Conservation (phyloP, 1,284 basidiomycete species). For the Ceratobasidium sp. region DNA sequence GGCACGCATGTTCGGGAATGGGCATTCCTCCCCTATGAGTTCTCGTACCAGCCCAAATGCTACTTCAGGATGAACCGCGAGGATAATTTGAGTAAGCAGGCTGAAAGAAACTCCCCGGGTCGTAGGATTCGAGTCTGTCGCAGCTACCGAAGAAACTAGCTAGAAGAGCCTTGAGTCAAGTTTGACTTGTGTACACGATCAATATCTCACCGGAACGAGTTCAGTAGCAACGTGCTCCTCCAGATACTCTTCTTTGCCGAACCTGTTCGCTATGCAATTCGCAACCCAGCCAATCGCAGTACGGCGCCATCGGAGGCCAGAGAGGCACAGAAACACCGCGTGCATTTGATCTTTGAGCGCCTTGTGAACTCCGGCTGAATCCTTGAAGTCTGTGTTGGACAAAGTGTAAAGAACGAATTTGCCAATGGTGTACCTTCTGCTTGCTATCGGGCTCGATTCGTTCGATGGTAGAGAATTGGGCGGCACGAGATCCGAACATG, state of each 20-base stretch:
- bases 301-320: conserved; percentile 3
- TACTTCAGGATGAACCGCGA: conserved; percentile 1
- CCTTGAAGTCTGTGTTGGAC: not conserved
- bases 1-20: conserved; percentile 27
- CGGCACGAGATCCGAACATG: conserved; percentile 4
- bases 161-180: not conserved
- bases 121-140: conserved; percentile 10
- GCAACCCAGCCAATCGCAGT: not conserved
- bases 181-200: not conserved
- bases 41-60: conserved; percentile 26
- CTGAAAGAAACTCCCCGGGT: not conserved
- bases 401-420: not conserved
- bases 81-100: not conserved
- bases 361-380: not conserved
- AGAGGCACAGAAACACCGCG: not conserved
- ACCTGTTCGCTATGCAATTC: not conserved
- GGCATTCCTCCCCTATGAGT: conserved; percentile 20
- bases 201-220: conserved; percentile 14
- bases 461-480: not conserved
- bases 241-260: conserved; percentile 8
- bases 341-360: not conserved
- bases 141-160: conserved; percentile 14
- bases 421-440: not conserved
- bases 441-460: not conserved
- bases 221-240: conserved; percentile 11